A percentile compares a stretch with the other conserved stretches of the same genome.
Conservation (phyloP, 306 rosid genomes). For the Citrullus colocynthis region DNA sequence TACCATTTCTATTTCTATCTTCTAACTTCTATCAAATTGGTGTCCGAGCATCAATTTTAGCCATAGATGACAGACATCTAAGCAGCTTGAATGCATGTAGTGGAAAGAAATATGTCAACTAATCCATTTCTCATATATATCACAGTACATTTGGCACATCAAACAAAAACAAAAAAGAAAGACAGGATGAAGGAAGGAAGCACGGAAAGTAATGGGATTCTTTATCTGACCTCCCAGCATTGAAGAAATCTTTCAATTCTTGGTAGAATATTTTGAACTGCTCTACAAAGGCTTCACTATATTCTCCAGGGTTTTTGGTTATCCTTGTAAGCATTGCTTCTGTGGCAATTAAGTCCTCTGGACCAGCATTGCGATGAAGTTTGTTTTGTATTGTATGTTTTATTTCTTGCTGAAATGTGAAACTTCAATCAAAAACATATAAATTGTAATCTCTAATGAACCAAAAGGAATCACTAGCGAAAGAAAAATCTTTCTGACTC, state of each 20-base stretch:
- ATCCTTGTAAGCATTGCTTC: slow-evolving; percentile 93
- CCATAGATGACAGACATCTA: neutral
- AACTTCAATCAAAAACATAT: slow-evolving; percentile 13
- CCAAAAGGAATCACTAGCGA: neutral
- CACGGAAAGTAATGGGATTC: neutral
- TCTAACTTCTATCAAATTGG: neutral
- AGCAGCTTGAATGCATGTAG: neutral
- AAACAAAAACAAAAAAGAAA: slow-evolving; percentile 5
- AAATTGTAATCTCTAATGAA: neutral
- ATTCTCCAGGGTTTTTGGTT: slow-evolving; percentile 70
- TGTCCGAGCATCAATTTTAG: neutral
- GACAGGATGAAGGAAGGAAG: neutral
- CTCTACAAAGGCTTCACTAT: slow-evolving; percentile 65
- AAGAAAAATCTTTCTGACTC: slow-evolving; percentile 6
- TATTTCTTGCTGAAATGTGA: slow-evolving; percentile 58
- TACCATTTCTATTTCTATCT: neutral
- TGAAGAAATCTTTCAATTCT: slow-evolving; percentile 96
- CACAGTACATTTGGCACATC: neutral
- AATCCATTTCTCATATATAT: neutral
- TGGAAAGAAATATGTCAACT: neutral
- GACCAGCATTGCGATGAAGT: slow-evolving; percentile 97
- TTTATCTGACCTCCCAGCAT: slow-evolving; percentile 86
- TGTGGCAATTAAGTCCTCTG: slow-evolving; percentile 94
- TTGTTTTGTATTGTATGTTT: slow-evolving; percentile 98
- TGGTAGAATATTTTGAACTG: slow-evolving; percentile 83